Evolutionary conservation across 140 eudicot genomes (phyloP).

Genomic region (Anethum foeniculum): DNA sequence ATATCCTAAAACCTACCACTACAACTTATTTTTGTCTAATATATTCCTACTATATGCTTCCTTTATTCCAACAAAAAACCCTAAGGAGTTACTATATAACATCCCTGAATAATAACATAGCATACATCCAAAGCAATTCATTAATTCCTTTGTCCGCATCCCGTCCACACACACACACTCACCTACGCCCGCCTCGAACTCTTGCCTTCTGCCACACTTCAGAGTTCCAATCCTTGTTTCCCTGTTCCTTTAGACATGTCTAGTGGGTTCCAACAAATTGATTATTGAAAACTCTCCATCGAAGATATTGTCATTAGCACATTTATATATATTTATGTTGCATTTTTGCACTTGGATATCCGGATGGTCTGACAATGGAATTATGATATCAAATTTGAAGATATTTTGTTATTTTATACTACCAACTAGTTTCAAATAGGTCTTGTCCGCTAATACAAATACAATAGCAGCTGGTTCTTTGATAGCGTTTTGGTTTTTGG

Average conservation of each 20-base stretch:
- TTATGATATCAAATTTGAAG: neutral
- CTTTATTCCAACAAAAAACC: neutral
- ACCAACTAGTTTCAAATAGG: neutral
- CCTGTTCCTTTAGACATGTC: neutral
- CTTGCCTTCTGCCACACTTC: neutral
- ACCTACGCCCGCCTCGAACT: neutral
- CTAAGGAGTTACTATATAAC: neutral
- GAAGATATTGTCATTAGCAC: neutral
- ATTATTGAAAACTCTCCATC: neutral
- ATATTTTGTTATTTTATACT: neutral
- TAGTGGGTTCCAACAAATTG: neutral
- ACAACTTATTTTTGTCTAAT: neutral
- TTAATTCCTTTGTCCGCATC: neutral
- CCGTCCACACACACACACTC: neutral
- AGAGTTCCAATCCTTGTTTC: neutral
- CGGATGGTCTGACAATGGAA: neutral
- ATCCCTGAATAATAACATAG: neutral
- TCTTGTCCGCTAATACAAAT: neutral
- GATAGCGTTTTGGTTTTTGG: neutral
- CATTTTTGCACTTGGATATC: neutral
- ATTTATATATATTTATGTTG: neutral
- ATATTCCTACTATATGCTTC: neutral
- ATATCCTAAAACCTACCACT: neutral
- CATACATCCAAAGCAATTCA: neutral
- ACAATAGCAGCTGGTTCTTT: neutral